Conservation (phyloP, 164 flowering plant species). For the Stephania yunnanensis region DNA sequence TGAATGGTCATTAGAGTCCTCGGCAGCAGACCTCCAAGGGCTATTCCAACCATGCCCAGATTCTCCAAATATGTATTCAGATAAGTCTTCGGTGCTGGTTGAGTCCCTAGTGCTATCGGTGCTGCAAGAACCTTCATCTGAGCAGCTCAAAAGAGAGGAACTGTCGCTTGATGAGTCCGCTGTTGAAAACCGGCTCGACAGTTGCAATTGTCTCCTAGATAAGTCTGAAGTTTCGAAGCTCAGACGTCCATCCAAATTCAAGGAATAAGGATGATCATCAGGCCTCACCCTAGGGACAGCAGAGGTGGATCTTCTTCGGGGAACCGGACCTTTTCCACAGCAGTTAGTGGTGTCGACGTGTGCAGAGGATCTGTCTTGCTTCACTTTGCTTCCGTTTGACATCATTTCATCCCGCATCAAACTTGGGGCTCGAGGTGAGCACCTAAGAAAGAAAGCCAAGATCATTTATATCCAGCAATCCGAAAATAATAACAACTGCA, state of each 20-base stretch:
- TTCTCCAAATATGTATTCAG: constrained; percentile 60
- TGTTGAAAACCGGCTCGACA: constrained; percentile 26
- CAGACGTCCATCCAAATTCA: constrained; percentile 10
- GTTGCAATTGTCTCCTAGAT: constrained; percentile 20
- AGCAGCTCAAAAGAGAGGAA: constrained; percentile 69
- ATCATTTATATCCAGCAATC: background rate
- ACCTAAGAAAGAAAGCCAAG: constrained; percentile 31
- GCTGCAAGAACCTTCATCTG: constrained; percentile 79
- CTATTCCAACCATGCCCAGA: constrained; percentile 34
- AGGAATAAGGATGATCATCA: constrained; percentile 16
- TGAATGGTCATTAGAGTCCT: constrained; percentile 40
- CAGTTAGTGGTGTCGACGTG: background rate
- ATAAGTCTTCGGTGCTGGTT: constrained; percentile 56
- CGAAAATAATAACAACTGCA: background rate
- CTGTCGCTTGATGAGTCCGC: constrained; percentile 72
- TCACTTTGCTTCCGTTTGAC: constrained; percentile 24
- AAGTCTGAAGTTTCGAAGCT: constrained; percentile 26
- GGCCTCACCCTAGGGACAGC: constrained; percentile 6
- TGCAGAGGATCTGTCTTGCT: constrained; percentile 9
- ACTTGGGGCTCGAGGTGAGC: constrained; percentile 74
- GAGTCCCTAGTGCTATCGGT: constrained; percentile 77
- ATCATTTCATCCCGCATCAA: constrained; percentile 33
- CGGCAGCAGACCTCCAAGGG: constrained; percentile 22
- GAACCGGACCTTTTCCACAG: constrained; percentile 6
- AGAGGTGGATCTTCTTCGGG: constrained; percentile 17